phyloP scores from a whole-genome alignment of 2,329 filamentous ascomycete genomes.

The Teratosphaeria zuluensis region DNA sequence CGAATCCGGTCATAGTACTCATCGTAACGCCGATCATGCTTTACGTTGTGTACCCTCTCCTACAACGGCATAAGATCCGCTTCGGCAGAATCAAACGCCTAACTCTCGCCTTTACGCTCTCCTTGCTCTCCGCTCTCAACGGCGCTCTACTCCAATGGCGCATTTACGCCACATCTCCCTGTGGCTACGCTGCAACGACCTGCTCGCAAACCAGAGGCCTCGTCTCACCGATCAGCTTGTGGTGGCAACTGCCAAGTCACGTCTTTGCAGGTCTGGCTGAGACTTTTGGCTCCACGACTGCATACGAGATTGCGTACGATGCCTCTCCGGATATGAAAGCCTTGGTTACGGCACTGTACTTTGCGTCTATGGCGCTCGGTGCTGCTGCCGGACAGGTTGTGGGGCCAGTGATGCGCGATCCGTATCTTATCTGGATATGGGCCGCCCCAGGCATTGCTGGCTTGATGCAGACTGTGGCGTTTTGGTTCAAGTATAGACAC shows the following conservation, averaged over 20 bases:
- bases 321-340: conserved; percentile 34
- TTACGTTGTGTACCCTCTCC: conserved; percentile 33
- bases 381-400: conserved; percentile 25
- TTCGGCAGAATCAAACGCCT: conserved; percentile 4
- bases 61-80: conserved; percentile 28
- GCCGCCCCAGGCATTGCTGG: conserved; percentile 41
- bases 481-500: conserved; percentile 36
- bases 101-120: conserved; percentile 38
- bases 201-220: conserved; percentile 25
- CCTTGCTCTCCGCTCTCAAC: conserved; percentile 41
- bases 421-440: conserved; percentile 41
- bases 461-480: conserved; percentile 38
- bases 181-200: conserved; percentile 33
- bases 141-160: conserved; percentile 43
- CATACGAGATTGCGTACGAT: conserved; percentile 37
- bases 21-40: conserved; percentile 31
- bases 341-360: conserved; percentile 33
- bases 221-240: conserved; percentile 26
- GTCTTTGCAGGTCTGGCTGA: neutral
- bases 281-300: conserved; percentile 27
- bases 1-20: conserved; percentile 36
- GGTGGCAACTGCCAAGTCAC: conserved; percentile 27
- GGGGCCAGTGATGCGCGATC: conserved; percentile 31
- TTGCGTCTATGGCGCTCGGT: conserved; percentile 32
- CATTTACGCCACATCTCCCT: conserved; percentile 41